Evolutionary conservation across 2,329 filamentous ascomycete genomes (phyloP), one percentile per base, ranked within the genome.

Genomic region (Sporothrix phasma): DNA sequence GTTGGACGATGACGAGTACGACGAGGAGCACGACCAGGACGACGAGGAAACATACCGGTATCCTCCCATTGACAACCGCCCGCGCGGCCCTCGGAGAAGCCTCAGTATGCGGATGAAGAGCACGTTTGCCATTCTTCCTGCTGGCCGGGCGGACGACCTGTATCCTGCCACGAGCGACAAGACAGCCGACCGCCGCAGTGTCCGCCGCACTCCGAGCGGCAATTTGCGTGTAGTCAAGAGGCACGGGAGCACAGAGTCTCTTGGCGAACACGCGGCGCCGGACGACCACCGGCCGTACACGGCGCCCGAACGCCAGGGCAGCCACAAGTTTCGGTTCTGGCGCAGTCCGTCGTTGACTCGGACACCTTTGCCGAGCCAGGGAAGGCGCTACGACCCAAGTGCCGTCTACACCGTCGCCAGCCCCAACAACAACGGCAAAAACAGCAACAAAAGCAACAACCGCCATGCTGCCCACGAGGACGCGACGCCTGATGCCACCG

Each of bases 61-160:
- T 67, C 79, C 81, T 13, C 73, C 75, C 0, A 73, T 80, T 63
- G 79, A 82, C 65, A 80, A 81, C 65, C 78, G 81, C 39, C 79
- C 80, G 0, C 69, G 66, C 37, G 72, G 69, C 24, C 78, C 78
- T 2, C 78, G 78, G 43, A 74, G 79, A 62, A 82, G 78, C 64
- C 71, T 86, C 15, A 84, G 81, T 67, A 73, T 77, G 39, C 80
- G 78, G 37, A 73, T 85, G 74, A 84, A 81, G 73, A 76, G 78
- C 41, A 87, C 84, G 0, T 86, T 87, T 75, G 79, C 84, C 13
- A 84, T 87, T 31, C 70, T 87, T 56, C 84, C 85, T 0, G 68
- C 78, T n/a, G 75, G 76, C 2, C 73, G 78, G 53, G 75, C 79
- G 26, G 74, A 76, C 47, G 72, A 76, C 58, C 65, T 70, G 26